Evolutionary conservation across 2,329 filamentous ascomycete species (phyloP).

Genomic region (Alternaria ventricosa): DNA sequence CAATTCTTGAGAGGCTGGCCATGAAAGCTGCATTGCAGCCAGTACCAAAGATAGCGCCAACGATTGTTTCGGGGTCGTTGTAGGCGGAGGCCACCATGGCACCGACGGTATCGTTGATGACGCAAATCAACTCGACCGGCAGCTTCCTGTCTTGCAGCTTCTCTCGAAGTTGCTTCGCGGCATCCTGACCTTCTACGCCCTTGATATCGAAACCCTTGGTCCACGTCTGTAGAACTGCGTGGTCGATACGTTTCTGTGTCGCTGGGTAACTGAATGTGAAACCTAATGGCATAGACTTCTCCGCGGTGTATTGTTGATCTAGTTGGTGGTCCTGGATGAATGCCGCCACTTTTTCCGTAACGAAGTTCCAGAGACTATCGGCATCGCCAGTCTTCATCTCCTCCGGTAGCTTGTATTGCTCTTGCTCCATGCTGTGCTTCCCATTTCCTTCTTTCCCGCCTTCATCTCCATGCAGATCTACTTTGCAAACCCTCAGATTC

Average conservation of each 20-base stretch:
- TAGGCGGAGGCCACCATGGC: constrained; percentile 90
- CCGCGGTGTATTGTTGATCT: constrained; percentile 62
- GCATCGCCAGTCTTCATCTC: constrained; percentile 85
- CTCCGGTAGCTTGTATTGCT: constrained; percentile 93
- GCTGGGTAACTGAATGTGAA: constrained; percentile 98
- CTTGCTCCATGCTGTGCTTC: constrained; percentile 74
- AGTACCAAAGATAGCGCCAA: constrained; percentile 93
- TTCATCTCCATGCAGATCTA: constrained; percentile 84
- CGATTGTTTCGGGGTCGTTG: constrained; percentile 81
- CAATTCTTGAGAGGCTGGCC: constrained; percentile 81
- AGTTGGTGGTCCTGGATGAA: constrained; percentile 88
- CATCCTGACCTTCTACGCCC: constrained; percentile 88
- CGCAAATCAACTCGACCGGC: constrained; percentile 81
- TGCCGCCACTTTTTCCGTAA: constrained; percentile 88
- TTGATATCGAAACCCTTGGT: constrained; percentile 97
- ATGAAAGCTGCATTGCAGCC: constrained; percentile 95
- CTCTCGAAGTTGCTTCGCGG: constrained; percentile 85
- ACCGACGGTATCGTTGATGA: constrained; percentile 94
- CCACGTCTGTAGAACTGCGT: constrained; percentile 92
- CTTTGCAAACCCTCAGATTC: constrained; percentile 93
- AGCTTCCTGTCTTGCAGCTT: constrained; percentile 76
- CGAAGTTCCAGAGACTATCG: constrained; percentile 93
- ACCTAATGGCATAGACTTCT: constrained; percentile 77
- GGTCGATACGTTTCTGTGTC: constrained; percentile 90
- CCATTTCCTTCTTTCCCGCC: constrained; percentile 74